Evolutionary conservation across 345 rosid genomes (phyloP), one percentile per base, ranked within the genome.

Genomic region (Pistacia vera): DNA sequence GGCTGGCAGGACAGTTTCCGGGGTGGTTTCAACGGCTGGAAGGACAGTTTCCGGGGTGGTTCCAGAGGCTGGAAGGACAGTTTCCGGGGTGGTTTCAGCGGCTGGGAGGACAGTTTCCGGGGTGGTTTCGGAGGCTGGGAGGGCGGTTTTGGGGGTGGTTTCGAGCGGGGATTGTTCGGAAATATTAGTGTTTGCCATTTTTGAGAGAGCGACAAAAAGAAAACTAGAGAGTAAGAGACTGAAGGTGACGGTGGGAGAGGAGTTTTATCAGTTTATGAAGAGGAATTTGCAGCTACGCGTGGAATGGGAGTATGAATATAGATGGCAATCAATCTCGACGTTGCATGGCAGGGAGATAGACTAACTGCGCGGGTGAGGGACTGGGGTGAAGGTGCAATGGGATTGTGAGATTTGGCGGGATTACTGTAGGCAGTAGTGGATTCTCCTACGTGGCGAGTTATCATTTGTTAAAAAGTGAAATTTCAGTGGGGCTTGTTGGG

Each of bases 301-400:
- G 72, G 72, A 68, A 51, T n/a, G 44, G 44, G 16, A 68, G 25
- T 14, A 68, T 8, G 22, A 25, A 25, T 2, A 49, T 49, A 68
- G 38, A 68, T 52, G 72, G 72, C 72, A 68, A 16, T 51, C 44
- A 20, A 35, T 2, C 22, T 16, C 72, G 52, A 68, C 72, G 72
- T 68, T 30, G 72, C 25, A 68, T 51, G 72, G 52, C 25, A 11
- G 2, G 7, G 14, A 17, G 41, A 25, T 51, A 28, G 8, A 17
- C 3, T 68, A 3, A 68, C 44, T 0, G 0, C 1, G 25, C 3
- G 41, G 41, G 36, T 51, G 14, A 49, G 35, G 3, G 2, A 0
- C n/a, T 13, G 6, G 9, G 6, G 41, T 51, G 3, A 67, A 4
- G 8, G 18, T 68, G 59, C 59, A 51, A 25, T 28, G 1, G 30